Base-by-base conservation (phyloP, 148 eudicot genomes). In the Hydrangea macrophylla region DNA sequence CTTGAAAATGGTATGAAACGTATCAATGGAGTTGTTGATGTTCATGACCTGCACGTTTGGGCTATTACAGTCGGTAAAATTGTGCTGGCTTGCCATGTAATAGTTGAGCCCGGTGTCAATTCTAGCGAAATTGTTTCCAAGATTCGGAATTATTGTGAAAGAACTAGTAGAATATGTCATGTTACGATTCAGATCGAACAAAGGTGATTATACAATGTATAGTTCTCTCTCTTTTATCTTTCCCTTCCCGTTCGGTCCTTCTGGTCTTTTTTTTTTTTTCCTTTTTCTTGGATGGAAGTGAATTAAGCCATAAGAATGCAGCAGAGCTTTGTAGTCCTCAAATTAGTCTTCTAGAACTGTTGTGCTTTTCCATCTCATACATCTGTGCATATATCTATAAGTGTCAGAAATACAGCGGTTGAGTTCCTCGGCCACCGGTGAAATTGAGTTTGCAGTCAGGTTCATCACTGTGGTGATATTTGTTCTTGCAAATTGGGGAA, bases 31-130 rank as follows among this genome's bases (percentile, higher is more conserved):
- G 85, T 89, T 31, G 22, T 27, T 64, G 84, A 82, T 64, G 80
- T 86, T 72, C 92, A 86, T 70, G 88, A 86, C 70, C 78, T 86
- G 59, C 88, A 83, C 79, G 86, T 89, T 28, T 85, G 92, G 90
- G 80, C 89, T 0, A 84, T 86, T 55, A 84, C 88, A 17, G 58
- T 68, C 7, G 92, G 92, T 30, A 86, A 85, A 70, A 69, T 54
- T 35, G 81, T 75, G 57, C 36, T 86, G 75, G 68, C 84, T 70
- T 86, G 96, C 70, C 88, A 86, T 81, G 81, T 81, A 39, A 65
- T 71, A 48, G 75, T 77, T 28, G 80, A 78, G 64, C 69, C 80
- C 6, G 88, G 74, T 42, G 82, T 72, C 10, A 44, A 62, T 55
- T 61, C 80, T 7, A 68, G 71, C 23, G 73, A 35, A 62, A 79